A percentile compares a stretch with the other conserved stretches of the same genome.
Conservation (phyloP, 805 yeast species). For the Ogataea zsoltii region DNA sequence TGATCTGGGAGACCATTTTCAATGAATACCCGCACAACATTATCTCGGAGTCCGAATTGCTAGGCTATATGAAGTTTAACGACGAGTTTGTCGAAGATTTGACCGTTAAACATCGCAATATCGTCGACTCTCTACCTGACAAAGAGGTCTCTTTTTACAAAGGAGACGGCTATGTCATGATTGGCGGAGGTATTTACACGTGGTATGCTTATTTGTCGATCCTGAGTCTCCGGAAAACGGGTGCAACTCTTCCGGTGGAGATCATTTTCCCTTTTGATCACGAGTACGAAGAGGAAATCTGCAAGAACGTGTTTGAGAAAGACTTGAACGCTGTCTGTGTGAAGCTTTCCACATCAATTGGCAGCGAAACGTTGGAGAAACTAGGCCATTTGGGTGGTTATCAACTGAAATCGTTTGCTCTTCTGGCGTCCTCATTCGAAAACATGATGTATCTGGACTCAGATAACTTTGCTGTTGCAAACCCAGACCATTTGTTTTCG, state of each 20-base stretch:
- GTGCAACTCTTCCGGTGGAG: constrained; percentile 46
- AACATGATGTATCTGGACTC: constrained; percentile 47
- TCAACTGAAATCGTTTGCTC: constrained; percentile 43
- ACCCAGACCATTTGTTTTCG: constrained; percentile 38
- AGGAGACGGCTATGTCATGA: constrained; percentile 38
- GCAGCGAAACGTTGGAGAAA: constrained; percentile 23
- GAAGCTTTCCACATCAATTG: constrained; percentile 38
- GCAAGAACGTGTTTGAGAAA: constrained; percentile 39
- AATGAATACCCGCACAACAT: constrained; percentile 19
- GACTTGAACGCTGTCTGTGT: constrained; percentile 44
- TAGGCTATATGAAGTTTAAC: constrained; percentile 27
- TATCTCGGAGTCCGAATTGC: constrained; percentile 13
- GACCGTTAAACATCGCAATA: constrained; percentile 46
- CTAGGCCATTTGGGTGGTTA: constrained; percentile 33
- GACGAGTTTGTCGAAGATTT: constrained; percentile 46
- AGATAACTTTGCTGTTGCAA: constrained; percentile 45
- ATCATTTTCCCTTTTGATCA: constrained; percentile 40
- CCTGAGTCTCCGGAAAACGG: constrained; percentile 42
- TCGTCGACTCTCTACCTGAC: constrained; percentile 49
- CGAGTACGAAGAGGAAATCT: constrained; percentile 41
- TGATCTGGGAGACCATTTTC: constrained; percentile 23
- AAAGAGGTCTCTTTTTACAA: constrained; percentile 24
- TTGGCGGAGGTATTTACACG: constrained; percentile 46
- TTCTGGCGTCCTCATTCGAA: constrained; percentile 47
- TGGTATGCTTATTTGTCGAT: constrained; percentile 43